Base-by-base conservation (phyloP, 352 stramenopile genomes). In the Pythium scleroteichum region DNA sequence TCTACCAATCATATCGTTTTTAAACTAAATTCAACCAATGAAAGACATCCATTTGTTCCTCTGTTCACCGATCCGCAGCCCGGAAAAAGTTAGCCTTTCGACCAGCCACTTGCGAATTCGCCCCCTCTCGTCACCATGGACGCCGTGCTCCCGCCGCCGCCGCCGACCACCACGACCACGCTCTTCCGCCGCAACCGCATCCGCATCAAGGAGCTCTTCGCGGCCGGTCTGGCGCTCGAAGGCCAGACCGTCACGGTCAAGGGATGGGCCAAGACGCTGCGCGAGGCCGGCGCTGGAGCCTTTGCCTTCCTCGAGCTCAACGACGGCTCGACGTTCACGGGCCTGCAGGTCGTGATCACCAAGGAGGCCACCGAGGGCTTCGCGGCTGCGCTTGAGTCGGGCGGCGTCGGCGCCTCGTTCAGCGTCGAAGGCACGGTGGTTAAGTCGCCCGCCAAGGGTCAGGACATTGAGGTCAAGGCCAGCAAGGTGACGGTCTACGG, bases 261-360 rank as follows among this genome's bases (percentile, higher is more conserved):
- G 65, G 96, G 95, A 26, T 99, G 96, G 96, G 82, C 90, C 41
- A 92, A 97, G 68, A 98, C 94, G 27, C 69, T 96, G 32, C 87
- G 94, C 10, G 85, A 96, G 53, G 91, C 87, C 12, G 87, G 85
- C 48, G 95, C 95, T 41, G 90, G 88, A 32, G 79, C 91, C 39
- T 87, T 98, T 44, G 77, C 94, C 42, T 99, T 99, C 70, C 71
- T 99, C 32, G 93, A 98, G 73, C 67, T 99, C 45, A 98, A 97
- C 74, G 96, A 99, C 66, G 96, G 96, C 52, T 98, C 92, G 49
- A 91, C 76, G 69, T 87, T 94, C 50, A 69, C 73, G 35, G 85
- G 80, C 6, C 65, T 98, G 51, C 94, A 98, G 81, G 85, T 95
- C 53, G 82, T 97, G 27, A 86, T 94, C 70, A 85, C 82, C 52